Conservation (phyloP, 768 basidiomycete genomes). For the Lactarius pseudohatsudake region DNA sequence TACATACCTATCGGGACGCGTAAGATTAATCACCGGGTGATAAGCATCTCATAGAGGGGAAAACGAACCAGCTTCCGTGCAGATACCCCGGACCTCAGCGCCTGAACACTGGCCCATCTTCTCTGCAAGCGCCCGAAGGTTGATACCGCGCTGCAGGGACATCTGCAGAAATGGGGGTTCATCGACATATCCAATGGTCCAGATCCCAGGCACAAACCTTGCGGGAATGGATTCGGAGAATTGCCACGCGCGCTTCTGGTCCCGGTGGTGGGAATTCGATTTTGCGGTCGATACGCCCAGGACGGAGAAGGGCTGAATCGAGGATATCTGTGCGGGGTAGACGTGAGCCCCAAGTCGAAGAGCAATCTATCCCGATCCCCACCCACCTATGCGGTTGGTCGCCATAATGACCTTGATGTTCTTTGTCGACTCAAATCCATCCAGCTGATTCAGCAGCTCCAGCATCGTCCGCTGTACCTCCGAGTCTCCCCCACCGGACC, state of each 20-base stretch:
- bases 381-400: conserved; percentile 90
- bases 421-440: conserved; percentile 71
- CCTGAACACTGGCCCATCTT: conserved; percentile 99
- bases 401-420: conserved; percentile 95
- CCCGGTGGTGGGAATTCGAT: conserved; percentile 99
- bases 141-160: conserved; percentile 97
- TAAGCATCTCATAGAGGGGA: not conserved
- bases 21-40: not conserved
- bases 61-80: conserved; percentile 86
- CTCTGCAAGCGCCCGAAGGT: conserved; percentile 92
- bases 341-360: not conserved
- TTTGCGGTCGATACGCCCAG: conserved; percentile 94
- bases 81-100: conserved; percentile 96
- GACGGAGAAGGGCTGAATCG: conserved; percentile 88
- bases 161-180: conserved; percentile 51
- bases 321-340: conserved; percentile 66
- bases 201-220: conserved; percentile 52
- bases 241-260: conserved; percentile 95
- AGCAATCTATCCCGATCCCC: not conserved
- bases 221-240: conserved; percentile 93
- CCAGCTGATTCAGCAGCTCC: conserved; percentile 63
- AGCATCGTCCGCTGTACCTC: conserved; percentile 70
- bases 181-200: not conserved
- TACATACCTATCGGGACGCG: conserved; percentile 72
- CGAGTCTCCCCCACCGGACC: conserved; percentile 61